Evolutionary conservation across 2,329 filamentous ascomycete species (phyloP).

Genomic region (Phyllosticta citrichinensis): DNA sequence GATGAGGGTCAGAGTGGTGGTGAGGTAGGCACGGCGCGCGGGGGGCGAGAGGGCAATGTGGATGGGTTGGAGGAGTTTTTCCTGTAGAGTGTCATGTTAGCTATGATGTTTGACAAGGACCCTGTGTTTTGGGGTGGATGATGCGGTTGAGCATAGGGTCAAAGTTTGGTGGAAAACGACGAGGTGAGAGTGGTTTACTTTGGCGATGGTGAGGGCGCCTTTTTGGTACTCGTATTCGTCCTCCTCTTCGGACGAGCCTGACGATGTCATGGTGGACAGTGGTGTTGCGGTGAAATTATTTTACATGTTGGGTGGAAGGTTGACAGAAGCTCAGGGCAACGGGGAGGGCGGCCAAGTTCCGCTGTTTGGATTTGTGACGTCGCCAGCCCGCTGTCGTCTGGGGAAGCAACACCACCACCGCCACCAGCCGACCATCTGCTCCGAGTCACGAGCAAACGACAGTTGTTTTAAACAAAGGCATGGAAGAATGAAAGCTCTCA

Average conservation of each 20-base stretch:
- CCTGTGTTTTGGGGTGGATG: neutral
- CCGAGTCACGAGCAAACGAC: too few relatives aligned
- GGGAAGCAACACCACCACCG: neutral
- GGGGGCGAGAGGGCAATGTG: slow-evolving; percentile 48
- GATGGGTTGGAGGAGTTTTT: slow-evolving; percentile 43
- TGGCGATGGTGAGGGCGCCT: slow-evolving; percentile 7
- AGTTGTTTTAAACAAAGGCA: too few relatives aligned
- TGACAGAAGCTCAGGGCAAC: neutral
- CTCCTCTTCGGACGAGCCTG: slow-evolving; percentile 1
- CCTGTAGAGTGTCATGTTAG: slow-evolving; percentile 30
- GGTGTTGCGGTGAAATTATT: neutral
- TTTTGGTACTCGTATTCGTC: slow-evolving; percentile 4
- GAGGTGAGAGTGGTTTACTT: neutral
- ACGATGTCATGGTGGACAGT: neutral
- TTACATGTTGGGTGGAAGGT: slow-evolving; percentile 4
- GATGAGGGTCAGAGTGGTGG: slow-evolving; percentile 43
- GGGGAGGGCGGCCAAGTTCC: neutral
- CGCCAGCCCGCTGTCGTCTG: neutral
- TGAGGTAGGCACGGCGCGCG: slow-evolving; percentile 55
- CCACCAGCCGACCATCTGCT: too few relatives aligned
- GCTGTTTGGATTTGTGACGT: neutral
- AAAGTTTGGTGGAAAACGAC: neutral
- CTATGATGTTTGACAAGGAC: neutral
- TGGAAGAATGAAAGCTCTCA: neutral
- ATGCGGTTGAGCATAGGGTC: neutral